A percentile compares a stretch with the other conserved stretches of the same genome.
Conservation (phyloP, 345 rosid species). For the Populus tremula region DNA sequence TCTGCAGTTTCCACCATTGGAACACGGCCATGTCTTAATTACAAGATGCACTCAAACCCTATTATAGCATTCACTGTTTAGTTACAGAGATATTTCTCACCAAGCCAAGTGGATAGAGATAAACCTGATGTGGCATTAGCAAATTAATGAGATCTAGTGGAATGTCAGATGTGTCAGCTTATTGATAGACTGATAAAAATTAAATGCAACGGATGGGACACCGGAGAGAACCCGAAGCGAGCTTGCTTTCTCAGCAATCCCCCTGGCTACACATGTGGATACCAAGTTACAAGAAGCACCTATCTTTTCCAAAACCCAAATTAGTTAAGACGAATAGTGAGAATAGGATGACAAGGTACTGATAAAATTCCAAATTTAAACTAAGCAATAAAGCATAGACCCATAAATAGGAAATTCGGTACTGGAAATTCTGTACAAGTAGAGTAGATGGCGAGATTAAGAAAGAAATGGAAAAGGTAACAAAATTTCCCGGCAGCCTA, state of each 20-base stretch:
- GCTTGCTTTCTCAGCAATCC: conserved; percentile 11
- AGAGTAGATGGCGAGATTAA: conserved; percentile 9
- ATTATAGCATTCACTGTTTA: not conserved
- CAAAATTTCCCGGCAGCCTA: conserved; percentile 58
- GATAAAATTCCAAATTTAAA: not conserved
- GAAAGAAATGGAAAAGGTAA: conserved; percentile 15
- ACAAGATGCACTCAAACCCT: conserved; percentile 16
- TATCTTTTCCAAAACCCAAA: not conserved
- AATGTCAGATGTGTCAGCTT: conserved; percentile 43
- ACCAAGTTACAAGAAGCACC: not conserved
- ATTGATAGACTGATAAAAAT: conserved; percentile 13
- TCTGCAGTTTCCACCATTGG: conserved; percentile 8
- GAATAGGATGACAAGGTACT: not conserved
- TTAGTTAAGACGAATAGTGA: not conserved
- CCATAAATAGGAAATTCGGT: conserved; percentile 18
- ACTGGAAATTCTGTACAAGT: conserved; percentile 40
- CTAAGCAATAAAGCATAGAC: not conserved
- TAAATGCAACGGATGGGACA: conserved; percentile 20
- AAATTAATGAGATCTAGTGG: conserved; percentile 37
- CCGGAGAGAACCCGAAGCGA: conserved; percentile 22
- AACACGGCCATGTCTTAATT: conserved; percentile 4
- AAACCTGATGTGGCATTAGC: conserved; percentile 10
- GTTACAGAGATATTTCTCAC: not conserved
- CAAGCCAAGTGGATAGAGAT: not conserved
- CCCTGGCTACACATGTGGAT: not conserved